These are phyloP conservation scores for Didymella keratinophila DNA, from an alignment of 2,329 filamentous ascomycete genomes.

Conservation along the genomic window DNA sequence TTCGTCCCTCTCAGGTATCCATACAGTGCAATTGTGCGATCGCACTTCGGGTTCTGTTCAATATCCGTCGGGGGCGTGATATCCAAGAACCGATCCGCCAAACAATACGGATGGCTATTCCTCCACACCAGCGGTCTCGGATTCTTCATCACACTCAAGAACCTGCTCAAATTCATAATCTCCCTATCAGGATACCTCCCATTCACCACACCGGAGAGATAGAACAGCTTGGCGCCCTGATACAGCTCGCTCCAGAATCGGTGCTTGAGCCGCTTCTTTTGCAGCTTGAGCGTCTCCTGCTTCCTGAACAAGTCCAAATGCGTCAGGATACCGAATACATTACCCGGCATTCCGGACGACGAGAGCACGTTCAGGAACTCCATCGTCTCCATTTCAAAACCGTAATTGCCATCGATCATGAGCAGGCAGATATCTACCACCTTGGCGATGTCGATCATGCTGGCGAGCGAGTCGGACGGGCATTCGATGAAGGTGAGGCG, in stretches of 20 bases:
- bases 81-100: conserved; percentile 94
- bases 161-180: conserved; percentile 92
- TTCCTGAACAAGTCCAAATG: conserved; percentile 96
- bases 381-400: conserved; percentile 99
- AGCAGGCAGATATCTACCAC: conserved; percentile 96
- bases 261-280: conserved; percentile 96
- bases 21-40: conserved; percentile 88
- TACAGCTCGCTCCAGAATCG: conserved; percentile 97
- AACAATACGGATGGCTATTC: conserved; percentile 91
- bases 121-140: conserved; percentile 95
- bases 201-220: conserved; percentile 94
- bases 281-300: conserved; percentile 86
- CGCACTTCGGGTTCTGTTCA: conserved; percentile 87
- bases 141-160: conserved; percentile 99
- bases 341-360: conserved; percentile 97
- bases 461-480: conserved; percentile 89
- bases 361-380: conserved; percentile 95
- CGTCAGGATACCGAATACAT: conserved; percentile 95
- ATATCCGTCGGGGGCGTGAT: conserved; percentile 92
- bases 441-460: conserved; percentile 97
- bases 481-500: conserved; percentile 96
- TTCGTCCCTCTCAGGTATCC: conserved; percentile 96
- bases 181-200: conserved; percentile 96
- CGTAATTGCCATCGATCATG: conserved; percentile 98
- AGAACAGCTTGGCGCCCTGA: conserved; percentile 96